Evolutionary conservation across 345 rosid genomes (phyloP).

Genomic region (Conringia planisiliqua): DNA sequence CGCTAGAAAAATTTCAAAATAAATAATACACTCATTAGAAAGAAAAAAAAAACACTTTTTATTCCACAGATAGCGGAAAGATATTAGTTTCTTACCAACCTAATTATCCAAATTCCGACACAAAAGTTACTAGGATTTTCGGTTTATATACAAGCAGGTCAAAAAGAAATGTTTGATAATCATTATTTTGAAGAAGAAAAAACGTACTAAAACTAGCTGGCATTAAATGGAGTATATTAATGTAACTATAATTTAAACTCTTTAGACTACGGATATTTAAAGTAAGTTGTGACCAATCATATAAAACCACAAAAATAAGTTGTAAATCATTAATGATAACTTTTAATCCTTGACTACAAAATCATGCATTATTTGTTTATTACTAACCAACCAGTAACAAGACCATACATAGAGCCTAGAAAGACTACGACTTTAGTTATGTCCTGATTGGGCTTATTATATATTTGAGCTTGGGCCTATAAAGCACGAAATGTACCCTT

Average conservation of each 20-base stretch:
- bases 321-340: neutral
- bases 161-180: neutral
- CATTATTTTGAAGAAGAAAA: neutral
- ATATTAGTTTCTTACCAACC: neutral
- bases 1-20: neutral
- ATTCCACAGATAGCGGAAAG: neutral
- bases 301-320: neutral
- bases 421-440: too few relatives aligned
- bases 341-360: neutral
- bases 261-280: neutral
- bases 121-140: neutral
- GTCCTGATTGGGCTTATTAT: neutral
- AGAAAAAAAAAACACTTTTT: neutral
- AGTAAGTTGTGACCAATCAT: neutral
- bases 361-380: too few relatives aligned
- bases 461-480: neutral
- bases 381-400: too few relatives aligned
- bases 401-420: too few relatives aligned
- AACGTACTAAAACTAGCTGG: neutral
- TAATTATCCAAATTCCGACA: neutral
- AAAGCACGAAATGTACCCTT: neutral
- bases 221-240: neutral
- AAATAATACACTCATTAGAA: neutral
- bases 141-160: neutral
- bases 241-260: neutral